Base-by-base conservation (phyloP, 1,284 basidiomycete species). In the Pseudomicrostroma phylloplanum region DNA sequence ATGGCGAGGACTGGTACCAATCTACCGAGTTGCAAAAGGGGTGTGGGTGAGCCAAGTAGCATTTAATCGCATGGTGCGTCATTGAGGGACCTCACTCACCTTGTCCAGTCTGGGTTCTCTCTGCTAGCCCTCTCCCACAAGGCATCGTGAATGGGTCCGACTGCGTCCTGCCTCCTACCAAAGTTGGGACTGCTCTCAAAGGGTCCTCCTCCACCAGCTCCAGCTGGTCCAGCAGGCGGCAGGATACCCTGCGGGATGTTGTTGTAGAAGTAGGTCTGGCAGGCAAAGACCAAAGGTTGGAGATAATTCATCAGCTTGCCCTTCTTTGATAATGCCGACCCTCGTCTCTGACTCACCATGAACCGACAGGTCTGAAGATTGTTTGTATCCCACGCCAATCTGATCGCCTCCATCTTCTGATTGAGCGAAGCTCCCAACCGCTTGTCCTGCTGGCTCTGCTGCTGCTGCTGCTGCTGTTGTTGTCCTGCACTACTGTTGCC, bases 1-100 rank as follows among this genome's bases (percentile, higher is more conserved):
- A 77, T 66, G 1, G 76, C 77, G 0, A 78, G 68, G 17, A 77
- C 74, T 8, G 77, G 77, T 53, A 77, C 73, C 30, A 36, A 36
- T 36, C 30, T 36, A 9, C 30, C 3, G 9, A 36, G 30, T 4
- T 3, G 30, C 3, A 9, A 36, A 36, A 36, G 30, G 19, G 77
- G 64, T n/a, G 68, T 70, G 56, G 63, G 65, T 1, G 42, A 60
- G 36, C 26, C n/a, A 23, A 40, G 40, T 4, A 19, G 36, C 15
- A 23, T 26, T 49, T 11, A 40, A 42, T 15, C 23, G n/a, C n/a
- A 9, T n/a, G 13, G 46, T 9, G 11, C 39, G 26, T 23, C 56
- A 59, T 2, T 55, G 57, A 17, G n/a, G 21, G 15, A 15, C 9
- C n/a, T n/a, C 43, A 55, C 62, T 62, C 63, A 64, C 65, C 67